Percentiles rank a stretch among this genome's conserved stretches.
phyloP scores from a whole-genome alignment of 202 grass and related monocot species.

The Bolboschoenoplectus hybrid region DNA sequence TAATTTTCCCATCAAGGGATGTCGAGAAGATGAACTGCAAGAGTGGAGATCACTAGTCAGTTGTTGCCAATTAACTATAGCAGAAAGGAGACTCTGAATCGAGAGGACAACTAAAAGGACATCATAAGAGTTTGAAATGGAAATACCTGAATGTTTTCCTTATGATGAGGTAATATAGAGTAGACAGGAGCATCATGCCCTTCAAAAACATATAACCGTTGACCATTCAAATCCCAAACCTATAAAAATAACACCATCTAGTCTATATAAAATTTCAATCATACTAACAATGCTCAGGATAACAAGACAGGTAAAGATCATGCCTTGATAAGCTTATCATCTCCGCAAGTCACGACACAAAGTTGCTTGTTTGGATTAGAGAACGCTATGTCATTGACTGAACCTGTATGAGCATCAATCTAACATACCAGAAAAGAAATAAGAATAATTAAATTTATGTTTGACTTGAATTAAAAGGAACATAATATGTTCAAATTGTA shows the following conservation, averaged over 20 bases:
- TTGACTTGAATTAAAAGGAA: conserved; percentile 31
- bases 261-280: conserved; percentile 42
- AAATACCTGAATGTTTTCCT: conserved; percentile 90
- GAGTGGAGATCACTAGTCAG: not conserved
- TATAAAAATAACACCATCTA: conserved; percentile 43
- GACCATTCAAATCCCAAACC: conserved; percentile 91
- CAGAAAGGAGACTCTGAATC: conserved; percentile 15
- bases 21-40: conserved; percentile 96
- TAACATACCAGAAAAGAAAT: conserved; percentile 44
- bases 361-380: conserved; percentile 75
- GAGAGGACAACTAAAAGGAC: not conserved
- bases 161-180: conserved; percentile 87
- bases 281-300: conserved; percentile 16
- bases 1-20: conserved; percentile 92
- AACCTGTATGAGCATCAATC: conserved; percentile 92
- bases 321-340: conserved; percentile 96
- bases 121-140: conserved; percentile 15
- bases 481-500: conserved; percentile 37
- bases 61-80: conserved; percentile 29
- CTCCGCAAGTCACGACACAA: conserved; percentile 94
- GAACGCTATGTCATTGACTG: conserved; percentile 97
- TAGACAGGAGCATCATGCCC: conserved; percentile 94
- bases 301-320: conserved; percentile 34
- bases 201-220: conserved; percentile 77
- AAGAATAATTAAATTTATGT: conserved; percentile 29